These are phyloP conservation scores for Saturnispora sekii DNA, from an alignment of 805 yeast species.

Conservation along the genomic window DNA sequence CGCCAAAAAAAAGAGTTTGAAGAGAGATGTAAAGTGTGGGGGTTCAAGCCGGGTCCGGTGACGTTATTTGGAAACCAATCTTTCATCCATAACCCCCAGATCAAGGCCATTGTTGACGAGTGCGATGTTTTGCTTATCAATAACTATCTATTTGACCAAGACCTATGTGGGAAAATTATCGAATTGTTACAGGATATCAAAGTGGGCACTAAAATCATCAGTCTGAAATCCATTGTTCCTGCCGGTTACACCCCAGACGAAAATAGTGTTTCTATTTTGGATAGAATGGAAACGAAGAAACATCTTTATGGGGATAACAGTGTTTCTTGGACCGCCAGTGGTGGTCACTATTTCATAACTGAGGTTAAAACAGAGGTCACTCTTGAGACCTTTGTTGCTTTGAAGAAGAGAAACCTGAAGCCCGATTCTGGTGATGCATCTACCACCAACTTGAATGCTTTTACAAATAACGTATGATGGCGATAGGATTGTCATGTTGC, in stretches of 20 bases:
- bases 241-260: conserved; percentile 59
- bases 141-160: conserved; percentile 76
- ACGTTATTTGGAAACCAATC: conserved; percentile 57
- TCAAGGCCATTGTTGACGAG: conserved; percentile 41
- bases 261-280: conserved; percentile 47
- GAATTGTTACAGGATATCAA: conserved; percentile 49
- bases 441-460: conserved; percentile 23
- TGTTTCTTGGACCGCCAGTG: conserved; percentile 87
- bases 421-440: conserved; percentile 13
- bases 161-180: conserved; percentile 59
- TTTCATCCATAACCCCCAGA: conserved; percentile 57
- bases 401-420: conserved; percentile 17
- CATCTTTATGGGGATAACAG: conserved; percentile 56
- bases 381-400: conserved; percentile 25
- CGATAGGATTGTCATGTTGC: not conserved
- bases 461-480: conserved; percentile 24
- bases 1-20: conserved; percentile 50
- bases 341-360: conserved; percentile 69
- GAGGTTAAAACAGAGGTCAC: conserved; percentile 40
- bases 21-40: conserved; percentile 51
- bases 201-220: conserved; percentile 70
- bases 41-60: conserved; percentile 48
- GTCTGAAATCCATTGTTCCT: conserved; percentile 71
- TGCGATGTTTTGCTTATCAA: conserved; percentile 73
- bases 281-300: conserved; percentile 52